A percentile compares a stretch with the other conserved stretches of the same genome.
These are phyloP conservation scores for Candida chauliodis DNA, from an alignment of 805 yeast genomes.

Conservation along the genomic window DNA sequence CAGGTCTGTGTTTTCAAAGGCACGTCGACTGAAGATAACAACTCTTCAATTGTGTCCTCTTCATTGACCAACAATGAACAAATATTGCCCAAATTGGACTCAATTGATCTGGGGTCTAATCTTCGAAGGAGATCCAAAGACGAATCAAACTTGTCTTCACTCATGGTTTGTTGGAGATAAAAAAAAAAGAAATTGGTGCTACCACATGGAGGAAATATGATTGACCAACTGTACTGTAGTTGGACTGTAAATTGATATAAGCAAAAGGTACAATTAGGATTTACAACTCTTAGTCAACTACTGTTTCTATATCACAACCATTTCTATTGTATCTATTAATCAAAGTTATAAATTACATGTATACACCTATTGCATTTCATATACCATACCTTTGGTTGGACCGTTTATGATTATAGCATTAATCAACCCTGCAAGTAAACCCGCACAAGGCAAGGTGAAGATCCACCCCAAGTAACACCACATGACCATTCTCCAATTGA, in stretches of 20 bases:
- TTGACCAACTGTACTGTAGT: too few relatives aligned
- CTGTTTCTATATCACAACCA: too few relatives aligned
- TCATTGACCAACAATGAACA: conserved; percentile 33
- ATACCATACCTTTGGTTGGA: conserved; percentile 41
- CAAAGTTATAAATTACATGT: too few relatives aligned
- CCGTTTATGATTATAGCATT: conserved; percentile 65
- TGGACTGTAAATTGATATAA: too few relatives aligned
- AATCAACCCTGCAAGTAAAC: conserved; percentile 63
- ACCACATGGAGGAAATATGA: not conserved
- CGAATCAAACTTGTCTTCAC: conserved; percentile 37
- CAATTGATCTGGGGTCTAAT: conserved; percentile 35
- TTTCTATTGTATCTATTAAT: too few relatives aligned
- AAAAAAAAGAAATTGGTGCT: too few relatives aligned
- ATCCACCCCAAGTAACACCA: conserved; percentile 76
- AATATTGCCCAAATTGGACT: conserved; percentile 30
- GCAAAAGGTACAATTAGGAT: too few relatives aligned
- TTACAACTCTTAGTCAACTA: too few relatives aligned
- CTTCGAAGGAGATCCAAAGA: conserved; percentile 39
- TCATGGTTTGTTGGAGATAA: too few relatives aligned
- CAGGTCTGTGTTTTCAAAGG: conserved; percentile 63
- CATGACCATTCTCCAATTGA: conserved; percentile 73
- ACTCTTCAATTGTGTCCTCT: conserved; percentile 80
- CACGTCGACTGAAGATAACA: conserved; percentile 80
- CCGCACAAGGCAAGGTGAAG: conserved; percentile 70
- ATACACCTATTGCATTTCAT: conserved; percentile 14